phyloP scores from a whole-genome alignment of 225 moss, liverwort and hornwort genomes.

The Marchantia paleacea region DNA sequence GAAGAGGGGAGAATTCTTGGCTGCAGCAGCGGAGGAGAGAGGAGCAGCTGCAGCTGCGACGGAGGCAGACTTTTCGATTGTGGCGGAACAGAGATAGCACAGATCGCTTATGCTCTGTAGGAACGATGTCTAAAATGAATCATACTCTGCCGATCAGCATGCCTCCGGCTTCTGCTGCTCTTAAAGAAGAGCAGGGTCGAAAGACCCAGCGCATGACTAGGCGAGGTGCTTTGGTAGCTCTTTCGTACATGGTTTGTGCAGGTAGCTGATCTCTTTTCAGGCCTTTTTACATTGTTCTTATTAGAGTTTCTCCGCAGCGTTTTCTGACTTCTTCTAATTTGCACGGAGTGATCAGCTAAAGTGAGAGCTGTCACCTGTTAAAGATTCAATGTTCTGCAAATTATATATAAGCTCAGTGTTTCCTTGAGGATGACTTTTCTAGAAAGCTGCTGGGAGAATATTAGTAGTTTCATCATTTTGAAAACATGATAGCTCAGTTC shows the following conservation, averaged over 20 bases:
- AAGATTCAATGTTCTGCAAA: no score
- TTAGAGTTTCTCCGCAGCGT: neutral
- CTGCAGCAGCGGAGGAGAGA: neutral
- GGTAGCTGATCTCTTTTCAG: constrained; percentile 34
- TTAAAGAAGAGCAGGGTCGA: constrained; percentile 30
- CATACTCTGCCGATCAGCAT: constrained; percentile 50
- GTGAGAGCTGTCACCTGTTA: no score
- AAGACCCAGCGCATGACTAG: constrained; percentile 67
- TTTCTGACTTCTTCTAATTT: neutral
- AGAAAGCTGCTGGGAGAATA: neutral
- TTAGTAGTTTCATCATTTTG: neutral
- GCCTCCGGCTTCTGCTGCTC: constrained; percentile 34
- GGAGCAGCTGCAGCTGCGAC: no score
- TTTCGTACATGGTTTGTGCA: constrained; percentile 88
- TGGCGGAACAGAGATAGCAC: neutral
- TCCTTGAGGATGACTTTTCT: neutral
- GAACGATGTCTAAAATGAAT: constrained; percentile 26
- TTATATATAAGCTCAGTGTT: no score
- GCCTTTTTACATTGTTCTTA: neutral
- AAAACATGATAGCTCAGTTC: neutral
- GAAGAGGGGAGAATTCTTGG: neutral
- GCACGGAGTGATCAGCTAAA: neutral
- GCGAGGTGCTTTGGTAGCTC: constrained; percentile 65
- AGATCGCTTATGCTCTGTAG: constrained; percentile 5
- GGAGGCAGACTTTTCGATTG: neutral